Conservation (phyloP, 2,329 filamentous ascomycete species). For the Dactylellina haptotyla region DNA sequence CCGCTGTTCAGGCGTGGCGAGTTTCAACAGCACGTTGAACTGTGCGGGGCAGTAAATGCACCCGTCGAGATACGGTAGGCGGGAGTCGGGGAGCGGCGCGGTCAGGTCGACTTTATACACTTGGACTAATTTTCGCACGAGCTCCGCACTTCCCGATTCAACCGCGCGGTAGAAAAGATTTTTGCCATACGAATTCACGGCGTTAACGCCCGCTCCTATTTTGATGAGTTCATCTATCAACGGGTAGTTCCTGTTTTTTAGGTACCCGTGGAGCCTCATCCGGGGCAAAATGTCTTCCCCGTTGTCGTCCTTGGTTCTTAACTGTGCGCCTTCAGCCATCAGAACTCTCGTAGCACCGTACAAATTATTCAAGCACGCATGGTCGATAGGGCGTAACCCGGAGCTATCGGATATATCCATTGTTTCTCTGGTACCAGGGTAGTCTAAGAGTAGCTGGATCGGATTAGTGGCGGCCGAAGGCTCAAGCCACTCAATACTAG, state of each 20-base stretch:
- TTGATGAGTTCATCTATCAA: constrained; percentile 15
- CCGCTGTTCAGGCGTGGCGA: constrained; percentile 8
- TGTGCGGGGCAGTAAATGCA: not conserved
- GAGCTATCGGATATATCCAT: constrained; percentile 11
- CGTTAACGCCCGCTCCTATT: constrained; percentile 29
- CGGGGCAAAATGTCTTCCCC: constrained; percentile 15
- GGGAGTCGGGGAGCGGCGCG: not conserved
- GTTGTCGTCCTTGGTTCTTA: constrained; percentile 16
- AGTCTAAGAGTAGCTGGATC: constrained; percentile 3
- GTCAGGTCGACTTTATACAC: constrained; percentile 25
- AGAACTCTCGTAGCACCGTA: not conserved
- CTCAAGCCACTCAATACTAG: not conserved
- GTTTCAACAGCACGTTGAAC: not conserved
- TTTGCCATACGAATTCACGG: not conserved
- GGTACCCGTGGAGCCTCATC: not conserved
- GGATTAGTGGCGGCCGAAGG: not conserved
- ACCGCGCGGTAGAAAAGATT: constrained; percentile 2
- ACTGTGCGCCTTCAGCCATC: not conserved
- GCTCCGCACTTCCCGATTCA: not conserved
- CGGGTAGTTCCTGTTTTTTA: not conserved
- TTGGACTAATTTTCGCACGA: not conserved
- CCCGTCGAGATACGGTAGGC: constrained; percentile 15
- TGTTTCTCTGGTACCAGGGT: not conserved
- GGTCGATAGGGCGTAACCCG: constrained; percentile 28
- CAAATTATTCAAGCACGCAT: constrained; percentile 7